phyloP scores from a whole-genome alignment of 139 green algal genomes.

The Picochlorum sp. region DNA sequence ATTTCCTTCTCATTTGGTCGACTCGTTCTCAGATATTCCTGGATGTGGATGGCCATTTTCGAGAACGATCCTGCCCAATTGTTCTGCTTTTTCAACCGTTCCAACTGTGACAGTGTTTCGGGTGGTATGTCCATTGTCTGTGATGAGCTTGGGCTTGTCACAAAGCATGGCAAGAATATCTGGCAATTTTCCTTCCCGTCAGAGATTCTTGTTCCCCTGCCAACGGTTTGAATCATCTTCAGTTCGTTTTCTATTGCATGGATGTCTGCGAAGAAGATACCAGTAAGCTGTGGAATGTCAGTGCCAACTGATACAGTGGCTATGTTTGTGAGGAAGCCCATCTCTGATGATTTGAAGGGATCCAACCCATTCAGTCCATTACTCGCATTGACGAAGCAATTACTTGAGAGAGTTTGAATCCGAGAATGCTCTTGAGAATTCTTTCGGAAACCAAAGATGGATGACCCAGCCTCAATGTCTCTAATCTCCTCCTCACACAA shows the following conservation, averaged over 20 bases:
- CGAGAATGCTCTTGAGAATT: neutral
- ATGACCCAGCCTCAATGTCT: neutral
- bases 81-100: neutral
- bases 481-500: neutral
- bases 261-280: conserved; percentile 6
- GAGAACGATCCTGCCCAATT: neutral
- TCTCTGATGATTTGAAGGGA: neutral
- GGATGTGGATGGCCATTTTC: neutral
- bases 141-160: neutral
- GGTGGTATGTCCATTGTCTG: neutral
- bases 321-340: neutral
- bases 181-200: neutral
- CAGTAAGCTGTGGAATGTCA: neutral
- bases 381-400: conserved; percentile 3
- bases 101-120: neutral
- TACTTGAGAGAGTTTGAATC: neutral
- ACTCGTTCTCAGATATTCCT: too few relatives aligned
- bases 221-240: neutral
- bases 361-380: neutral
- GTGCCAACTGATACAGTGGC: neutral
- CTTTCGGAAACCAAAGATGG: neutral
- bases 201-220: neutral
- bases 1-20: too few relatives aligned
- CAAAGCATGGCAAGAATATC: neutral
- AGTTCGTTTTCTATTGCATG: neutral